Conservation (phyloP, 2,329 filamentous ascomycete genomes). For the Calonectria pteridis region DNA sequence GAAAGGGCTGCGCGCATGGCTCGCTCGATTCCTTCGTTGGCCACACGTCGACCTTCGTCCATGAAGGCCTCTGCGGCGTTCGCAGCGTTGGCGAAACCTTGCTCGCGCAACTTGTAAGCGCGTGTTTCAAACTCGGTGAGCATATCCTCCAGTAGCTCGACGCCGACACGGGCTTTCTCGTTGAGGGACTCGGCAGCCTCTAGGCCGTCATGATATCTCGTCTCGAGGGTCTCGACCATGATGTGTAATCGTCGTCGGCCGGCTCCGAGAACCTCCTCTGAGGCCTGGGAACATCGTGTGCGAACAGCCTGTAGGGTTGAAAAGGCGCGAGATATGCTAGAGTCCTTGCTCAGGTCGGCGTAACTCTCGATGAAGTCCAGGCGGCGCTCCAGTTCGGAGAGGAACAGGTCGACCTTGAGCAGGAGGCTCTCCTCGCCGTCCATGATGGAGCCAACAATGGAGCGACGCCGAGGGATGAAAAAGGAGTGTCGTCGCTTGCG, state of each 20-base stretch:
- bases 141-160: constrained; percentile 88
- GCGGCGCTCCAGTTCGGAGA: constrained; percentile 87
- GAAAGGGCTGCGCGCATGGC: constrained; percentile 86
- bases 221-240: constrained; percentile 92
- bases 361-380: constrained; percentile 92
- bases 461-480: constrained; percentile 68
- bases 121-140: constrained; percentile 87
- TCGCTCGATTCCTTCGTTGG: constrained; percentile 82
- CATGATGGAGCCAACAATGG: constrained; percentile 70
- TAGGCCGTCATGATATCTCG: constrained; percentile 87
- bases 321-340: constrained; percentile 87
- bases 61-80: constrained; percentile 79
- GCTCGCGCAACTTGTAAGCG: constrained; percentile 83
- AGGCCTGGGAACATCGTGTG: constrained; percentile 88
- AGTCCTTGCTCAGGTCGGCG: constrained; percentile 84
- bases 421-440: constrained; percentile 73
- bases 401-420: constrained; percentile 80
- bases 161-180: constrained; percentile 89
- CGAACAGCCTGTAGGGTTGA: constrained; percentile 88
- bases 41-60: constrained; percentile 81
- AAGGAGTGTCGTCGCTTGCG: constrained; percentile 66
- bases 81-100: constrained; percentile 75
- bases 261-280: constrained; percentile 89
- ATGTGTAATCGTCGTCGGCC: constrained; percentile 87
- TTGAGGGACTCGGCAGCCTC: constrained; percentile 87